Percentiles rank a stretch among this genome's conserved stretches.
Evolutionary conservation across 1,284 basidiomycete genomes (phyloP).

Genomic region (Amylostereum chailletii): DNA sequence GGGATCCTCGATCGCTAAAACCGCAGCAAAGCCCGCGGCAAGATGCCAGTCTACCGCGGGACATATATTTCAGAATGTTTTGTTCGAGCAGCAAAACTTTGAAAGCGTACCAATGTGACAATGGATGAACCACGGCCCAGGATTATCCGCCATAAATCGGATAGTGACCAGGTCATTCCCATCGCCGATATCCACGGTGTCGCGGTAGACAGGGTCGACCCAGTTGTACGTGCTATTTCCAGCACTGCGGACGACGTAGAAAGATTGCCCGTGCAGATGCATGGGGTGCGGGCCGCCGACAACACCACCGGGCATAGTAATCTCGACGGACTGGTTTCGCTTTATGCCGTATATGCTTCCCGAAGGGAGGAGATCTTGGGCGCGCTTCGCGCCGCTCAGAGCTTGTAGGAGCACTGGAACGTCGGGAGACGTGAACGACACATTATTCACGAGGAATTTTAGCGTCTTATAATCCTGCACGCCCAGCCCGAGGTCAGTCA

Average conservation of each 20-base stretch:
- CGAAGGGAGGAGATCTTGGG: slow-evolving; percentile 13
- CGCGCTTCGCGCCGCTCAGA: slow-evolving; percentile 4
- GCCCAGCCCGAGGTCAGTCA: too few species aligned
- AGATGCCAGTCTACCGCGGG: neutral
- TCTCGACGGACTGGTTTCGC: slow-evolving; percentile 27
- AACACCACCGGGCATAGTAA: slow-evolving; percentile 23
- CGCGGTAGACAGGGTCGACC: slow-evolving; percentile 25
- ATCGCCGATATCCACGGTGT: slow-evolving; percentile 18
- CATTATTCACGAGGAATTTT: neutral
- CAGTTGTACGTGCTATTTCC: slow-evolving; percentile 25
- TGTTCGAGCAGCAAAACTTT: neutral
- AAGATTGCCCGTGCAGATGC: neutral
- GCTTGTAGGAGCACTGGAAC: slow-evolving; percentile 8
- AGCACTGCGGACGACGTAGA: slow-evolving; percentile 18
- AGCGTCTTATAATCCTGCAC: too few species aligned
- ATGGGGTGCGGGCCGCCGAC: slow-evolving; percentile 19
- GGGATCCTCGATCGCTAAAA: neutral
- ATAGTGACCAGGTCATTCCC: slow-evolving; percentile 19
- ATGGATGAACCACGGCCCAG: slow-evolving; percentile 8
- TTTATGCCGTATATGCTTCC: slow-evolving; percentile 18
- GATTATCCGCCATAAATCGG: slow-evolving; percentile 31
- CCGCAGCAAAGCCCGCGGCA: neutral
- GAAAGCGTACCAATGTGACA: neutral
- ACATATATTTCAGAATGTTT: neutral
- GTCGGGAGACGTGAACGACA: slow-evolving; percentile 1